These are phyloP conservation scores for Leucoagaricus sp. DNA, from an alignment of 1,284 basidiomycete species.

Conservation along the genomic window DNA sequence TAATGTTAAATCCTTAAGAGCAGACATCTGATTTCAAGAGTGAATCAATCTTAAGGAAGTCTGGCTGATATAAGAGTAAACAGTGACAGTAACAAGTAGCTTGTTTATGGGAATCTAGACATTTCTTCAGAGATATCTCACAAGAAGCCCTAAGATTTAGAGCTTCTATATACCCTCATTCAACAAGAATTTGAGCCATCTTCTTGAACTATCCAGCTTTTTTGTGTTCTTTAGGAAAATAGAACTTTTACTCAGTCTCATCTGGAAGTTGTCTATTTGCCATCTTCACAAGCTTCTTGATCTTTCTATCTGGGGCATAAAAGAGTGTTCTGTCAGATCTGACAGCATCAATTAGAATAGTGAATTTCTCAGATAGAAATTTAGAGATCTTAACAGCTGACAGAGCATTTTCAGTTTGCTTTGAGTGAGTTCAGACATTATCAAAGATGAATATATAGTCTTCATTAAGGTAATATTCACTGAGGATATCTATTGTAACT, in stretches of 20 bases:
- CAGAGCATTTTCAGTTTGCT: conserved; percentile 29
- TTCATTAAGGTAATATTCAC: conserved; percentile 8
- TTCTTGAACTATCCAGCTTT: conserved; percentile 34
- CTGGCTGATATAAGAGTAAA: conserved; percentile 27
- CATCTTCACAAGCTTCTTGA: conserved; percentile 32
- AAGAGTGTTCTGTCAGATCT: conserved; percentile 20
- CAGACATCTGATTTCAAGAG: conserved; percentile 20
- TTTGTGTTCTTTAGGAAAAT: conserved; percentile 29
- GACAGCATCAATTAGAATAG: conserved; percentile 18
- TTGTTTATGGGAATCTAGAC: conserved; percentile 15
- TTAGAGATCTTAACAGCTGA: conserved; percentile 28
- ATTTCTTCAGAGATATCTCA: neutral
- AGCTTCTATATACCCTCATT: conserved; percentile 21
- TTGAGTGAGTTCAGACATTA: conserved; percentile 34
- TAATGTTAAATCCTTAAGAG: conserved; percentile 13
- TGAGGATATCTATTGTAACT: conserved; percentile 28
- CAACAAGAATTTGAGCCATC: conserved; percentile 33
- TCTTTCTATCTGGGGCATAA: conserved; percentile 24
- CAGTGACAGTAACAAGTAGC: conserved; percentile 24
- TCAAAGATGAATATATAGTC: conserved; percentile 32
- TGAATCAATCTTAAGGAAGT: conserved; percentile 27
- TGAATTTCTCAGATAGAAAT: conserved; percentile 18
- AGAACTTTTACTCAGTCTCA: conserved; percentile 32
- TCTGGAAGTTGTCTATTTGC: conserved; percentile 23
- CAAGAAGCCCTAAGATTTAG: conserved; percentile 18